Evolutionary conservation across 257 asterid species (phyloP).

Genomic region (Haberlea rhodopensis): DNA sequence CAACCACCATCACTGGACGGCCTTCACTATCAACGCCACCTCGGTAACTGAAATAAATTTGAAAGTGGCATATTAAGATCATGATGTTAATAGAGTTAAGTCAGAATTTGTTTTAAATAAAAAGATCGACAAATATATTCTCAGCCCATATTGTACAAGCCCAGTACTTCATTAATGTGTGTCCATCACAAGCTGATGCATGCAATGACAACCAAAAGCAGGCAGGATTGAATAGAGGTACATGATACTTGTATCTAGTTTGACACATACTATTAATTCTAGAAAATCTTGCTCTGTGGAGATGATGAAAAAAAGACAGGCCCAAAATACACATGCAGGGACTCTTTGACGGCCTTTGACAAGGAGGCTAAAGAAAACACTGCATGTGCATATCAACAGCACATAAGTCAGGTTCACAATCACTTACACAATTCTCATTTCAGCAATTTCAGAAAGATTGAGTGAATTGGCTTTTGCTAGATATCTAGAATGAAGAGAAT

Average conservation of each 20-base stretch:
- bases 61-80: not conserved
- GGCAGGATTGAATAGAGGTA: not conserved
- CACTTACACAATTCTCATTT: slow-evolving; percentile 93
- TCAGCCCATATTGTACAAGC: not conserved
- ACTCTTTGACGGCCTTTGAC: not conserved
- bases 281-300: not conserved
- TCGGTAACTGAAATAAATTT: slow-evolving; percentile 58
- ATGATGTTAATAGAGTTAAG: slow-evolving; percentile 8
- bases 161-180: not conserved
- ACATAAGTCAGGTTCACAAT: slow-evolving; percentile 20
- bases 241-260: slow-evolving; percentile 3
- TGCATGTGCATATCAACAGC: slow-evolving; percentile 4
- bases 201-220: not conserved
- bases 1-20: slow-evolving; percentile 86
- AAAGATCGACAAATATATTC: not conserved
- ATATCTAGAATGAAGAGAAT: slow-evolving; percentile 91
- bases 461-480: slow-evolving; percentile 90
- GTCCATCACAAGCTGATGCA: not conserved
- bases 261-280: not conserved
- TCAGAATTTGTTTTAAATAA: not conserved
- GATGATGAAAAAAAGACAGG: not conserved
- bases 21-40: slow-evolving; percentile 97
- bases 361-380: slow-evolving; percentile 11
- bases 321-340: not conserved
- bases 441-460: slow-evolving; percentile 86